Evolutionary conservation across 106 monocot species (phyloP), one percentile per base, ranked within the genome.

Genomic region (Dactylorhiza incarnata): DNA sequence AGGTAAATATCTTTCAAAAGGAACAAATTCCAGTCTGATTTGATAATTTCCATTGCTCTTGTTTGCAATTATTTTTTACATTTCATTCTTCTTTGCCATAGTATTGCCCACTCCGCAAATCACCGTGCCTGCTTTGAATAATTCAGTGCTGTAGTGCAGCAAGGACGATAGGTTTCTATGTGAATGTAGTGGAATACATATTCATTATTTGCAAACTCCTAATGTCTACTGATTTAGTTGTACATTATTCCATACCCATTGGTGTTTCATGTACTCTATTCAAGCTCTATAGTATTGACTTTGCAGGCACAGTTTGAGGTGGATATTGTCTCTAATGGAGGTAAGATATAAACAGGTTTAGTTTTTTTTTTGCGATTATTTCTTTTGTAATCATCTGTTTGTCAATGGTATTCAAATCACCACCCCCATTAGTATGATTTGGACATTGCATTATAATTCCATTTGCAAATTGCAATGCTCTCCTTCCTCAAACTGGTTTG

Each of bases 241-340:
- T 29, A 65, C 29, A 65, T 12, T 65, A 11, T 65, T 65, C 5
- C 12, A 23, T 24, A 22, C 22, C 6, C 22, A 62, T 62, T 62
- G 20, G 61, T 62, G 12, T 65, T 29, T 26, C 29, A 5, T 24
- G 2, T 3, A 65, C 29, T 24, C 13, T 65, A 65, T 14, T 65
- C 13, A 65, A 26, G 25, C 2, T 65, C 29, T 65, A 65, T 65
- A 20, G 2, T 26, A 65, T 65, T 65, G 19, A 12, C 13, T 0
- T 48, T 78, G 49, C 87, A 95, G 95, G 92, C 88, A 49, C 53
- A 88, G 77, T 74, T 92, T 61, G 90, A 92, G 76, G 95, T 95
- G 80, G 92, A 95, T 72, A 83, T 95, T 78, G 88, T 95, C 45
- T 90, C 95, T 67, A 92, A 95, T 89, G 92, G 90, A 90, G 92